Percentiles rank a stretch among this genome's conserved stretches.
Conservation (phyloP, 2,329 filamentous ascomycete species). For the Cordyceps javanica region DNA sequence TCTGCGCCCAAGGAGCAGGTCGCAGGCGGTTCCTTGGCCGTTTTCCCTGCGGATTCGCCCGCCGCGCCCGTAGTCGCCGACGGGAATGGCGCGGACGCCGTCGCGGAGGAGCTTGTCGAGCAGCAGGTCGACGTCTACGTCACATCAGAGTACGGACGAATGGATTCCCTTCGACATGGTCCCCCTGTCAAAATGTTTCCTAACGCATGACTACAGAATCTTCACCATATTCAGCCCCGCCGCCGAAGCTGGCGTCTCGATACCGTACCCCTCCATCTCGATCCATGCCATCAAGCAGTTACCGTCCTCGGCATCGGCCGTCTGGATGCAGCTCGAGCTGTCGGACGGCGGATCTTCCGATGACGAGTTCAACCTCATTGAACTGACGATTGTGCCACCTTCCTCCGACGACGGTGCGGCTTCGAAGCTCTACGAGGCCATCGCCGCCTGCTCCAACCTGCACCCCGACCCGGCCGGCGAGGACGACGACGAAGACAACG, state of each 20-base stretch:
- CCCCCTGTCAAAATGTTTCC: no score
- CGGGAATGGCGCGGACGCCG: slow-evolving; percentile 23
- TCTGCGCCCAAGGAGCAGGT: slow-evolving; percentile 50
- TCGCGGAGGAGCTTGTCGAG: slow-evolving; percentile 33
- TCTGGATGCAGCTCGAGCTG: slow-evolving; percentile 65
- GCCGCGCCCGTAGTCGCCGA: slow-evolving; percentile 23
- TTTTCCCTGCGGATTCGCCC: slow-evolving; percentile 39
- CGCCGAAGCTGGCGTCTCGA: slow-evolving; percentile 54
- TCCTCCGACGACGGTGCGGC: slow-evolving; percentile 19
- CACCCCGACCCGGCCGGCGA: slow-evolving; percentile 60
- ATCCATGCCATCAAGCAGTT: slow-evolving; percentile 68
- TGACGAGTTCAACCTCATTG: slow-evolving; percentile 60
- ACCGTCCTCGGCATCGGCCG: slow-evolving; percentile 34
- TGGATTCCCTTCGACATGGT: neutral
- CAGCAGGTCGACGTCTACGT: slow-evolving; percentile 52
- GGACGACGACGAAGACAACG: slow-evolving; percentile 51
- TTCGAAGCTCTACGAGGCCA: slow-evolving; percentile 56
- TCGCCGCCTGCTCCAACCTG: slow-evolving; percentile 68
- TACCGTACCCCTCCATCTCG: slow-evolving; percentile 68
- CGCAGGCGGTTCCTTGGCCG: slow-evolving; percentile 40
- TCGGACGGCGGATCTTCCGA: slow-evolving; percentile 52
- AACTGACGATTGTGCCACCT: slow-evolving; percentile 54
- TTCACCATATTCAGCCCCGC: slow-evolving; percentile 59
- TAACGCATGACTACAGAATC: no score
- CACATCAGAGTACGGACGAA: slow-evolving; percentile 44